Percentiles rank a stretch among this genome's conserved stretches.
Conservation (phyloP, 129 eudicot genomes). For the Artemisia annua region DNA sequence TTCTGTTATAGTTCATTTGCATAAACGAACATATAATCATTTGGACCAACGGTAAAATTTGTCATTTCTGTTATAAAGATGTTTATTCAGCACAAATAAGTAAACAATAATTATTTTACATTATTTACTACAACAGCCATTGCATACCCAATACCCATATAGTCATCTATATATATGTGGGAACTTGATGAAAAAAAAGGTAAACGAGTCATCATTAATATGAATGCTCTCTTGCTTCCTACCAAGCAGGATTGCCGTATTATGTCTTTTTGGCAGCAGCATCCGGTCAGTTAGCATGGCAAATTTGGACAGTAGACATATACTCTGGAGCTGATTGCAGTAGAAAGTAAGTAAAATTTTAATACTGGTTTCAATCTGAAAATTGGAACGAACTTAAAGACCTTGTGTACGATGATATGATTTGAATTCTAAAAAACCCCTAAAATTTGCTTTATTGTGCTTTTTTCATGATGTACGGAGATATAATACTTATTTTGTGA, state of each 20-base stretch:
- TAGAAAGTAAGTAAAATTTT: conserved; percentile 59
- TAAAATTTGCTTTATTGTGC: neutral
- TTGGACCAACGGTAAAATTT: no score
- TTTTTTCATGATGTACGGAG: neutral
- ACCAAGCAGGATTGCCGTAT: conserved; percentile 72
- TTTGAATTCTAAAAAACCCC: neutral
- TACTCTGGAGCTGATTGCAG: conserved; percentile 74
- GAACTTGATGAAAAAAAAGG: no score
- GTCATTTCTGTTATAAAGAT: no score
- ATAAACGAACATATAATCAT: no score
- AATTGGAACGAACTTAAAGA: no score
- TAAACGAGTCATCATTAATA: neutral
- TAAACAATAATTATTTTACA: no score
- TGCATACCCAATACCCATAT: no score
- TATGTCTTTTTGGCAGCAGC: conserved; percentile 62
- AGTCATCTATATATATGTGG: no score
- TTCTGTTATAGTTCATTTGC: no score
- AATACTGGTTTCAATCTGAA: neutral
- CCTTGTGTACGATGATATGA: conserved; percentile 1
- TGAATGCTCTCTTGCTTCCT: conserved; percentile 10
- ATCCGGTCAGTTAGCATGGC: conserved; percentile 86
- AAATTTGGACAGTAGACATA: conserved; percentile 72
- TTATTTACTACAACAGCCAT: no score
- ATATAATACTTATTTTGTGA: neutral
- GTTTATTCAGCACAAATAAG: no score